Evolutionary conservation across 1,284 basidiomycete genomes (phyloP).

Genomic region (Malassezia brasiliensis): DNA sequence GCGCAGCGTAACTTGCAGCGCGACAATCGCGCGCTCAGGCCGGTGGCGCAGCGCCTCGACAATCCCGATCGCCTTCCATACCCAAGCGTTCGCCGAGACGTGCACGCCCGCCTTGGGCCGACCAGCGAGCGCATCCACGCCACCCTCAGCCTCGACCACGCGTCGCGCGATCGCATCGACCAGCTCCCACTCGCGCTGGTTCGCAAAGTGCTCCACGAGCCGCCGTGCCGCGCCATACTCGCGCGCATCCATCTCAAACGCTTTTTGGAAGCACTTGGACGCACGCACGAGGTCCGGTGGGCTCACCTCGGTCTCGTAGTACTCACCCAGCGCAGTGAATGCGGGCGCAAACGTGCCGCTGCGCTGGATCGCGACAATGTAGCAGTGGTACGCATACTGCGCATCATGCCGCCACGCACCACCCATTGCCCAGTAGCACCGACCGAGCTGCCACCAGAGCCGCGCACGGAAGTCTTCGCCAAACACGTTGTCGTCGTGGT

Average conservation of each 20-base stretch:
- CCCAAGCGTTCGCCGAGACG: conserved; percentile 72
- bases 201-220: conserved; percentile 79
- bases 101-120: conserved; percentile 8
- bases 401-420: conserved; percentile 51
- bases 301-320: conserved; percentile 64
- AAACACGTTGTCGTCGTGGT: conserved; percentile 51
- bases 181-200: conserved; percentile 87
- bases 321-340: conserved; percentile 84
- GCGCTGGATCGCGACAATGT: conserved; percentile 71
- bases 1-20: conserved; percentile 78
- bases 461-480: conserved; percentile 55
- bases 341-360: conserved; percentile 72
- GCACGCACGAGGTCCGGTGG: conserved; percentile 75
- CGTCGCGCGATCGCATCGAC: conserved; percentile 84
- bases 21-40: conserved; percentile 67
- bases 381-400: conserved; percentile 53
- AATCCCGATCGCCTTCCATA: conserved; percentile 91
- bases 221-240: conserved; percentile 74
- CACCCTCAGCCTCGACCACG: conserved; percentile 66
- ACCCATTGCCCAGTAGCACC: conserved; percentile 65
- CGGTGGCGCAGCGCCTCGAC: conserved; percentile 72
- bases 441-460: conserved; percentile 74
- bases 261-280: conserved; percentile 94
- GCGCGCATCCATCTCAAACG: conserved; percentile 86
- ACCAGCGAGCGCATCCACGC: conserved; percentile 22